Base-by-base conservation (phyloP, 2,329 filamentous ascomycete species). In the Fusarium sp. region DNA sequence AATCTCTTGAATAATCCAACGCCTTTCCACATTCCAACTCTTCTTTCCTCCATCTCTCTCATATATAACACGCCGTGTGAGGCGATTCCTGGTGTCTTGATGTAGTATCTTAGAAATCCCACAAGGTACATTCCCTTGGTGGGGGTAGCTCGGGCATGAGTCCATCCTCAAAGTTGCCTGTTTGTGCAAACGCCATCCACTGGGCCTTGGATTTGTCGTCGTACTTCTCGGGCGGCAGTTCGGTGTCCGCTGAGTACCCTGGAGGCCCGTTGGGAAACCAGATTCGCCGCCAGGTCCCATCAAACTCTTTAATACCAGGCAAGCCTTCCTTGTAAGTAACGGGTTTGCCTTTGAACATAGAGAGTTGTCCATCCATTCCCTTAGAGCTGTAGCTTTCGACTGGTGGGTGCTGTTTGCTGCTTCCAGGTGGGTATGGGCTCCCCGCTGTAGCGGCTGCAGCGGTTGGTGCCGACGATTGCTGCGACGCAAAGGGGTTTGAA, bases 81-180 rank as follows among this genome's bases (percentile, higher is more conserved):
- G 14, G 28, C 16, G 20, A 34, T 32, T n/a, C 23, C 21, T 42
- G 41, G 16, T 42, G 23, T 27, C 49, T 21, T 6, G 3, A 18
- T 18, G 10, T 42, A 20, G 32, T 18, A 20, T 12, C 34, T 74
- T 79, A 94, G 74, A 95, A 90, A 76, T 93, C 88, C 87, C 91
- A 95, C 28, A 82, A 80, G 70, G 89, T 90, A 84, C 90, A 95
- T 75, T 95, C 93, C 66, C 89, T 85, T 79, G 90, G 90, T 0
- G 94, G 94, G 21, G 94, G 93, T 47, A 93, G 81, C 72, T 91
- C 85, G 0, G 94, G 94, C 82, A 97, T 91, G 9, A 89, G 74
- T 1, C 90, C 91, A 37, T 89, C 88, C 43, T 87, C 84, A 78
- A 97, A 97, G 32, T 78, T 80, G 1, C 93, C 93, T 21, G 87